Evolutionary conservation across 2,329 filamentous ascomycete genomes (phyloP).

Genomic region (Ceratocystis cubensis): DNA sequence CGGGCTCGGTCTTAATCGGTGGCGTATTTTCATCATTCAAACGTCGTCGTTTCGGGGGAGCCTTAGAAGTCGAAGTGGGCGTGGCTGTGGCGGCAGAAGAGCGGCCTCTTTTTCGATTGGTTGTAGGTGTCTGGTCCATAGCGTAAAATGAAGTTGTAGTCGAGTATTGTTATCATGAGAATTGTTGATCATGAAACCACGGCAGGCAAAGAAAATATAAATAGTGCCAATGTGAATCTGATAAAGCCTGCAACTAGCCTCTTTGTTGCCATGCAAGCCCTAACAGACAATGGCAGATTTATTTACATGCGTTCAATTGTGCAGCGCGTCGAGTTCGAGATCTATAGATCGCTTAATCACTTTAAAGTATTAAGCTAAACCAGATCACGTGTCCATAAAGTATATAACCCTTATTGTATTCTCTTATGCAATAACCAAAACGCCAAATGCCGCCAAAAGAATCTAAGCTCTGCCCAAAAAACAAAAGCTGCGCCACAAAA

Average conservation of each 20-base stretch:
- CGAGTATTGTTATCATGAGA: background rate
- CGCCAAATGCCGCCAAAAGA: background rate
- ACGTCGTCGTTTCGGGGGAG: conserved; percentile 11
- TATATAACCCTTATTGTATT: conserved; percentile 7
- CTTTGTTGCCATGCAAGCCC: background rate
- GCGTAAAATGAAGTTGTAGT: background rate
- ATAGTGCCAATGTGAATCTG: background rate
- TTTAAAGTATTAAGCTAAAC: background rate
- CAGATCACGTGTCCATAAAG: background rate
- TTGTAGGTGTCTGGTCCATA: conserved; percentile 17
- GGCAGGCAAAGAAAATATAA: background rate
- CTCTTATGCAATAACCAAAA: background rate
- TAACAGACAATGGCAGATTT: background rate
- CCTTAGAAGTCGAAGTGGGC: conserved; percentile 14
- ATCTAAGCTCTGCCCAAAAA: background rate
- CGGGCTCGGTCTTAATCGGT: background rate
- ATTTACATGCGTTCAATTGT: background rate
- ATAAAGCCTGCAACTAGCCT: background rate
- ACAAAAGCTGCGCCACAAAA: conserved; percentile 9
- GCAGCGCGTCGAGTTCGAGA: background rate
- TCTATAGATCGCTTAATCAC: background rate
- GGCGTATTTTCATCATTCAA: conserved; percentile 16
- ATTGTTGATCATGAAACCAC: background rate
- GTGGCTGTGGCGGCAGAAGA: conserved; percentile 18
- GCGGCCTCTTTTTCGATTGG: conserved; percentile 17